Evolutionary conservation across 1,139 yeast genomes (phyloP), one percentile per base, ranked within the genome.

Genomic region (Debaryomyces sp.): DNA sequence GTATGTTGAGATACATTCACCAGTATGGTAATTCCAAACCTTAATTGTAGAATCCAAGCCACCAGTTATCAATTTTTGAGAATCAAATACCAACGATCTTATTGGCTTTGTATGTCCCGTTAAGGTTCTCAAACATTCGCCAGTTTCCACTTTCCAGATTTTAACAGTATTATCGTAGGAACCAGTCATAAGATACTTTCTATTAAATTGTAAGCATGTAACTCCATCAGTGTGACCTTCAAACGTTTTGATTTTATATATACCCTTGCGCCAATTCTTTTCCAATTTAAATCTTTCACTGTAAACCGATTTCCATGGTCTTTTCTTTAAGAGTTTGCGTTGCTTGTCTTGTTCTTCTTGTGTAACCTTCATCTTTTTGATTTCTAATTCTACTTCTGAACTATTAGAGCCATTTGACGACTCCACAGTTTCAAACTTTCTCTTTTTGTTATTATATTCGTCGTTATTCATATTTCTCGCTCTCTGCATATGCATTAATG

Each of bases 231-330:
- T 77, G 62, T 91, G 97, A n/a, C 96, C 96, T 50, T 75, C 73
- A 63, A 94, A 91, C 47, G 80, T 85, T 49, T 78, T 82, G 24
- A 85, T 67, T 30, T 73, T 72, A 67, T 83, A 89, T 13, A 78
- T 71, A 6, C 97, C 97, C 55, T 86, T 85, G 50, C 99, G 77
- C 99, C 99, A 94, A 68, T 94, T 92, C 57, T 89, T 82, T 66
- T 94, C 99, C 53, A 94, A 89, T 64, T 85, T 86, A 68, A 81
- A 92, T 38, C 99, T 77, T 67, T 94, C 99, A 34, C 91, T 81
- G 67, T 94, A 94, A 22, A 94, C 96, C 5, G 89, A 88, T 63
- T 94, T 94, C 99, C 99, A 94, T 2, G 99, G 97, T 52, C 97
- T 60, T 54, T 72, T 75, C 45, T 59, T 64, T 23, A 64, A 57